phyloP scores from a whole-genome alignment of 2,329 filamentous ascomycete genomes.

The Stemphylium vesicarium region DNA sequence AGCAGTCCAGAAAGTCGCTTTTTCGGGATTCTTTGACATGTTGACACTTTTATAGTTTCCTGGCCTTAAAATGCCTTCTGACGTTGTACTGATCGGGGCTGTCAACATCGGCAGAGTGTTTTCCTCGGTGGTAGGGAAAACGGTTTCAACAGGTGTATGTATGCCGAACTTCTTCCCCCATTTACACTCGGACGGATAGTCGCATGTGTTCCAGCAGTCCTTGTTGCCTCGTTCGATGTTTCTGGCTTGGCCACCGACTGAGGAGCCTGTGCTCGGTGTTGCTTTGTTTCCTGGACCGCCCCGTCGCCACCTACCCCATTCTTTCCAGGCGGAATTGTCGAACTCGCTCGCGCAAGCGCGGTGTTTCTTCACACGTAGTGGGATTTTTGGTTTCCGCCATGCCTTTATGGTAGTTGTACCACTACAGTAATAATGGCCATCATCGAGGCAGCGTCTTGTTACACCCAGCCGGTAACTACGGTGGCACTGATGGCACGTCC shows the following conservation, averaged over 20 bases:
- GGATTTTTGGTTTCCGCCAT: constrained; percentile 28
- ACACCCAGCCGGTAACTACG: constrained; percentile 56
- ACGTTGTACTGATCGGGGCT: constrained; percentile 2
- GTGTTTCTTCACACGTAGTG: constrained; percentile 34
- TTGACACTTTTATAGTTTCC: constrained; percentile 15
- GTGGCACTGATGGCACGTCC: constrained; percentile 61
- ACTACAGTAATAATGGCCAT: constrained; percentile 62
- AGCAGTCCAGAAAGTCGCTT: constrained; percentile 32
- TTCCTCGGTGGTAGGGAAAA: constrained; percentile 3
- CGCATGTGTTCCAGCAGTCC: constrained; percentile 54
- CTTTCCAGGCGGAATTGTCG: constrained; percentile 60
- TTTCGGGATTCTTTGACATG: constrained; percentile 14
- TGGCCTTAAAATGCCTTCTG: constrained; percentile 24
- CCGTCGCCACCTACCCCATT: constrained; percentile 54
- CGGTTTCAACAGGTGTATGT: constrained; percentile 26
- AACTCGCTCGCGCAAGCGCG: constrained; percentile 59
- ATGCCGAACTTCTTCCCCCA: constrained; percentile 42
- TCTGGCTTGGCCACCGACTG: too few species aligned
- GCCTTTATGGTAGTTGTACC: constrained; percentile 51
- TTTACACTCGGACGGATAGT: constrained; percentile 56
- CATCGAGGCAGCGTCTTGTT: constrained; percentile 60
- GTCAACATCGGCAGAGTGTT: background rate
- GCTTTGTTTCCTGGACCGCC: constrained; percentile 8
- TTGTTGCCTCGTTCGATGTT: constrained; percentile 12
- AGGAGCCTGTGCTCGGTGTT: background rate